These are phyloP conservation scores for Poteriospumella lacustris DNA, from an alignment of 108 stramenopile species.

Conservation along the genomic window DNA sequence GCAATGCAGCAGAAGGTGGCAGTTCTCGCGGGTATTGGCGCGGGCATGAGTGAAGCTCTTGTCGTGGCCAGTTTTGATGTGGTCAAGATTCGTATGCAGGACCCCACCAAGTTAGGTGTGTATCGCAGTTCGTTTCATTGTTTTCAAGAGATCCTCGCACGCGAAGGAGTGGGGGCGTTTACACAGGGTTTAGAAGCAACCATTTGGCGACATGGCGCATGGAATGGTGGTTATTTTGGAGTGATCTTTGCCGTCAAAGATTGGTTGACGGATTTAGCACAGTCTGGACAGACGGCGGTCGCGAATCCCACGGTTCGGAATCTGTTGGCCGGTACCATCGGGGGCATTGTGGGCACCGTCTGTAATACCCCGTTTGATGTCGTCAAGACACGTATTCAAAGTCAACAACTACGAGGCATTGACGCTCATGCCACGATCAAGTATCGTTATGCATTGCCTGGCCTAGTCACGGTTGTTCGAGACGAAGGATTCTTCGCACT, in stretches of 20 bases:
- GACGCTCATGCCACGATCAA: no score
- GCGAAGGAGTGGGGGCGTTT: constrained; percentile 40
- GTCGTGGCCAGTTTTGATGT: constrained; percentile 38
- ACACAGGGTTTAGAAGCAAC: constrained; percentile 48
- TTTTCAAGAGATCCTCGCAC: constrained; percentile 20
- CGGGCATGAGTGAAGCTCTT: constrained; percentile 41
- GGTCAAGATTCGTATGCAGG: constrained; percentile 50
- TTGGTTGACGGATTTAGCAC: no score
- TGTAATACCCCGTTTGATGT: constrained; percentile 50
- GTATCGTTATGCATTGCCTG: constrained; percentile 42
- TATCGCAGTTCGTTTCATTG: constrained; percentile 37
- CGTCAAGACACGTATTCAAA: constrained; percentile 52
- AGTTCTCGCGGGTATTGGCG: constrained; percentile 37
- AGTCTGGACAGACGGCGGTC: constrained; percentile 34
- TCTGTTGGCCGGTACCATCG: constrained; percentile 39
- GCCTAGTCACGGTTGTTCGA: constrained; percentile 25
- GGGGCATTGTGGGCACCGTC: constrained; percentile 42
- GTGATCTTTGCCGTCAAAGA: constrained; percentile 34
- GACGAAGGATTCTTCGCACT: constrained; percentile 41
- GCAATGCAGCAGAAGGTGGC: no score
- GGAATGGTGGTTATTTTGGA: constrained; percentile 52
- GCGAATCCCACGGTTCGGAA: no score
- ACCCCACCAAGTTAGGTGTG: constrained; percentile 37
- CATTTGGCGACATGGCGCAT: constrained; percentile 40
- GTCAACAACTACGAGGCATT: no score